These are phyloP conservation scores for Asclepias syriaca DNA, from an alignment of 257 asterid species.

Conservation along the genomic window DNA sequence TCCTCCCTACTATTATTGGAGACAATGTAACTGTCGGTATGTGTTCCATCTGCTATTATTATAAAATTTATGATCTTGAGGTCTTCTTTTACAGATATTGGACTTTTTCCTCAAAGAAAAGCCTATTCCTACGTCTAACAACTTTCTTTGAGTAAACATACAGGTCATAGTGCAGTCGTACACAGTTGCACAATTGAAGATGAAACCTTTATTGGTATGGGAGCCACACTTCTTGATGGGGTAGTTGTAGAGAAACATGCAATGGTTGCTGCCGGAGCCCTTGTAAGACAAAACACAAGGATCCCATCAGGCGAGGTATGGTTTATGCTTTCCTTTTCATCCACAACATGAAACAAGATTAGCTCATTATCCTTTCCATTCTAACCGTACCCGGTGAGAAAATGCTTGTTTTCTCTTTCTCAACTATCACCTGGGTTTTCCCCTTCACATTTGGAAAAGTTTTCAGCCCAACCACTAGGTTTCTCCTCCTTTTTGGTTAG, in stretches of 20 bases:
- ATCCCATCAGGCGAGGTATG: constrained; percentile 40
- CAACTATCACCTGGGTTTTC: neutral
- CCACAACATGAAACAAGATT: neutral
- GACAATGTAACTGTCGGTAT: constrained; percentile 71
- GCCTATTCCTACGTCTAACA: neutral
- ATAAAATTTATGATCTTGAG: constrained; percentile 2
- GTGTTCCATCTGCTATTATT: constrained; percentile 18
- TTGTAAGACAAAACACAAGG: constrained; percentile 73
- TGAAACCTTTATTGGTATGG: constrained; percentile 89
- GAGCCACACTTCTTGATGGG: constrained; percentile 84
- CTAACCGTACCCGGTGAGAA: neutral
- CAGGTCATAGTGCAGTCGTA: constrained; percentile 87
- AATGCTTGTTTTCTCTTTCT: neutral
- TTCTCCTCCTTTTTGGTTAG: neutral
- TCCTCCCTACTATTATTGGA: constrained; percentile 69
- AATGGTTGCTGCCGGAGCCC: constrained; percentile 94
- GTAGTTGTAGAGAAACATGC: constrained; percentile 78
- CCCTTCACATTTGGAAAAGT: neutral
- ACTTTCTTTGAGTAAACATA: constrained; percentile 6
- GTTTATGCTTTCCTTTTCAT: neutral
- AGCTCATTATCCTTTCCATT: neutral
- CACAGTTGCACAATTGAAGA: constrained; percentile 88
- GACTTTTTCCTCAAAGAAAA: neutral
- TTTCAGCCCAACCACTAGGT: neutral
- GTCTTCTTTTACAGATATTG: neutral